Conservation (phyloP, 257 asterid species). For the Ehretia macrophylla region DNA sequence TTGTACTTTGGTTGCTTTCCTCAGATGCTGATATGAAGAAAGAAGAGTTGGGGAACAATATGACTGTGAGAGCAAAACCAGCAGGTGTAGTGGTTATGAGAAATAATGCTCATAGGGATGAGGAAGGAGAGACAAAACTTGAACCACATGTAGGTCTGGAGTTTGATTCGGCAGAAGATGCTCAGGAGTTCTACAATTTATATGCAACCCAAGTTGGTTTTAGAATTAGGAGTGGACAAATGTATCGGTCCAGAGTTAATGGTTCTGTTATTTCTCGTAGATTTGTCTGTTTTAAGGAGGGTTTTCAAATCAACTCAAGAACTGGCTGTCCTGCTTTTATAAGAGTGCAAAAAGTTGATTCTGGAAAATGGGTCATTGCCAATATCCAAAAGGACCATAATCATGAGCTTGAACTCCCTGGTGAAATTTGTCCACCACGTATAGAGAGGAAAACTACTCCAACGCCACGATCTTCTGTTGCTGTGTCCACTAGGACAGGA, state of each 20-base stretch:
- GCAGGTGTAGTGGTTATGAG: constrained; percentile 9
- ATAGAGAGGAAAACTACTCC: constrained; percentile 56
- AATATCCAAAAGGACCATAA: constrained; percentile 80
- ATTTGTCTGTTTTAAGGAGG: constrained; percentile 89
- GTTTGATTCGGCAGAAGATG: constrained; percentile 82
- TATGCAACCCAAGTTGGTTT: constrained; percentile 76
- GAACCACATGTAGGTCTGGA: constrained; percentile 79
- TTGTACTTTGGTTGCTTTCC: neutral
- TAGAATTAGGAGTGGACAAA: constrained; percentile 87
- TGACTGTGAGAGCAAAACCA: constrained; percentile 69
- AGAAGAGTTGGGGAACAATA: constrained; percentile 48
- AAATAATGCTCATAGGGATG: constrained; percentile 46
- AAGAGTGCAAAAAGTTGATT: constrained; percentile 72
- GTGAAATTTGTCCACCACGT: constrained; percentile 58
- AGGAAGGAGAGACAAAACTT: constrained; percentile 54
- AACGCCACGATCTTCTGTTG: constrained; percentile 53
- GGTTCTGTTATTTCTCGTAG: constrained; percentile 87
- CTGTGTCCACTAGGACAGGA: constrained; percentile 82
- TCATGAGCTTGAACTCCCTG: constrained; percentile 63
- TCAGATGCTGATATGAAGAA: constrained; percentile 72
- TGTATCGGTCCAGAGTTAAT: constrained; percentile 77
- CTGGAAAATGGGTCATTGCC: constrained; percentile 88
- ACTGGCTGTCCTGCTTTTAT: constrained; percentile 93
- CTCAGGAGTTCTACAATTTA: constrained; percentile 71
- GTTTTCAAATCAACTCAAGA: constrained; percentile 82